Evolutionary conservation across 495 filamentous ascomycete species (phyloP).

Genomic region (Neurospora pannonica): DNA sequence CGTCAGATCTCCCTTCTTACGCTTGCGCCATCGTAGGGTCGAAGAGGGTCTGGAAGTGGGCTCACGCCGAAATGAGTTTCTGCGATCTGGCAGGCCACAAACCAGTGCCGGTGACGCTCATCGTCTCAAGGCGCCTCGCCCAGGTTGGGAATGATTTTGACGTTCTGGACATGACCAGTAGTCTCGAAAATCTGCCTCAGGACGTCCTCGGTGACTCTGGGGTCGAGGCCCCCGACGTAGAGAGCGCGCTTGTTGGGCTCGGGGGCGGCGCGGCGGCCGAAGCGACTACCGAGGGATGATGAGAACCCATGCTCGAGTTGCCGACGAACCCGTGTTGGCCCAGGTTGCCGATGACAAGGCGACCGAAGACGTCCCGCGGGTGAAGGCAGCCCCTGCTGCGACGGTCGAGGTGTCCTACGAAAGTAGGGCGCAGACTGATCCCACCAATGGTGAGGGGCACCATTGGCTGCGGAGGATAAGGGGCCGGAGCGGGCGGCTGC

Average conservation of each 20-base stretch:
- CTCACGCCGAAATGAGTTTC: too few relatives aligned
- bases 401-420: not conserved
- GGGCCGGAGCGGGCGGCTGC: slow-evolving; percentile 25
- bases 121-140: too few relatives aligned
- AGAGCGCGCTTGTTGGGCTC: slow-evolving; percentile 98
- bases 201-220: slow-evolving; percentile 91
- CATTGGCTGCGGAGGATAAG: slow-evolving; percentile 14
- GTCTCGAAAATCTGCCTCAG: slow-evolving; percentile 98
- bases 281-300: slow-evolving; percentile 13
- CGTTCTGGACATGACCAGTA: slow-evolving; percentile 92
- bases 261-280: slow-evolving; percentile 82
- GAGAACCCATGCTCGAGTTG: not conserved
- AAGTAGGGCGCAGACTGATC: not conserved
- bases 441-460: slow-evolving; percentile 6
- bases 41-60: too few relatives aligned
- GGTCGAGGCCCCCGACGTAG: slow-evolving; percentile 93
- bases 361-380: not conserved
- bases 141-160: slow-evolving; percentile 82
- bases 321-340: not conserved
- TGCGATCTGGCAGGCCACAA: too few relatives aligned
- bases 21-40: too few relatives aligned
- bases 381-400: not conserved
- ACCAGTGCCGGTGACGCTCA: too few relatives aligned
- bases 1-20: not conserved
- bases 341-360: not conserved